Evolutionary conservation across 805 yeast species (phyloP).

Genomic region (Nakazawaea ishiwadae): DNA sequence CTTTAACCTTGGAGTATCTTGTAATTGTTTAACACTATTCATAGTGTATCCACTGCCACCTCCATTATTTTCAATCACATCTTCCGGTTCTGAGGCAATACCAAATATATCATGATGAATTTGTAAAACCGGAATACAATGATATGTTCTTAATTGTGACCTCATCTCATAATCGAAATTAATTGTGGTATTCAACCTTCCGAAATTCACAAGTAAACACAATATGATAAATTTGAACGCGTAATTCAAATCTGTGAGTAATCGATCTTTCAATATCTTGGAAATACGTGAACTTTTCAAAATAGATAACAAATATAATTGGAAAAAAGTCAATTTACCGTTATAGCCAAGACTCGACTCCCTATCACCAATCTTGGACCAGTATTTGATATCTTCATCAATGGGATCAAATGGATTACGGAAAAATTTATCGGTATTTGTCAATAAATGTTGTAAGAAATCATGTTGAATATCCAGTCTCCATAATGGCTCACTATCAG

Average conservation of each 20-base stretch:
- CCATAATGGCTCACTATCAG: conserved; percentile 91
- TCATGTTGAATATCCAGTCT: conserved; percentile 83
- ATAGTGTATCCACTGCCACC: conserved; percentile 28
- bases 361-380: conserved; percentile 23
- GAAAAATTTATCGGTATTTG: conserved; percentile 61
- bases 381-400: conserved; percentile 31
- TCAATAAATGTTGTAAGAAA: conserved; percentile 61
- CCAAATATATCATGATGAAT: conserved; percentile 41
- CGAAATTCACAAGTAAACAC: conserved; percentile 84
- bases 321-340: conserved; percentile 69
- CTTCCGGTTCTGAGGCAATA: conserved; percentile 8
- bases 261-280: conserved; percentile 72
- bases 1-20: conserved; percentile 92
- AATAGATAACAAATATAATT: conserved; percentile 74
- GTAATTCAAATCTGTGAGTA: conserved; percentile 51
- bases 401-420: conserved; percentile 48
- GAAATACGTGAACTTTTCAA: conserved; percentile 83
- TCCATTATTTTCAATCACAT: conserved; percentile 16
- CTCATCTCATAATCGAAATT: conserved; percentile 95
- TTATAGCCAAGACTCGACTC: conserved; percentile 21
- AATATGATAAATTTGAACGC: conserved; percentile 29
- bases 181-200: conserved; percentile 91
- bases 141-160: conserved; percentile 87
- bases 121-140: conserved; percentile 88
- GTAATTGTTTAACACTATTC: conserved; percentile 68